Conservation (phyloP, 2,329 filamentous ascomycete genomes). For the Sarocladiaceae sp. region DNA sequence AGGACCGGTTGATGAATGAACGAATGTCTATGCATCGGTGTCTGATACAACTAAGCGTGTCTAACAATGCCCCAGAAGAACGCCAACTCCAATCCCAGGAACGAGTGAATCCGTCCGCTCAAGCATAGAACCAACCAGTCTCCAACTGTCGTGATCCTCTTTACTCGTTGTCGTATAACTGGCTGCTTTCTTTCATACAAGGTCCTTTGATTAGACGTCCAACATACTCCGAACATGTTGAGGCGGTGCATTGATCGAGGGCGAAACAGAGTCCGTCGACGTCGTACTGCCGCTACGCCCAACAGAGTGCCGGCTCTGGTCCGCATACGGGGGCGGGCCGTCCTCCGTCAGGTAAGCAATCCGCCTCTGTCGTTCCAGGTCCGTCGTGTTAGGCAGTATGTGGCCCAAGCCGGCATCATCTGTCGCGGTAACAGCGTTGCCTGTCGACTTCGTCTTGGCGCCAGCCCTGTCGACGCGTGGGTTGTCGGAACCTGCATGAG, state of each 20-base stretch:
- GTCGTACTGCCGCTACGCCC: conserved; percentile 38
- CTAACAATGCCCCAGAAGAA: conserved; percentile 2
- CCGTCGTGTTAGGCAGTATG: conserved; percentile 39
- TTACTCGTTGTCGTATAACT: neutral
- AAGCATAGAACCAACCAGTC: neutral
- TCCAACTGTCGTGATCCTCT: too few species aligned
- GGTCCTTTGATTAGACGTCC: conserved; percentile 35
- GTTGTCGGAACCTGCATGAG: conserved; percentile 17
- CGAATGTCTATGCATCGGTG: neutral
- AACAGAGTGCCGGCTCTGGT: conserved; percentile 17
- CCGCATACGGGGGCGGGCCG: conserved; percentile 26
- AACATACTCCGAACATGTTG: conserved; percentile 53
- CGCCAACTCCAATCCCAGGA: conserved; percentile 1
- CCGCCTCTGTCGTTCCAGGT: conserved; percentile 25
- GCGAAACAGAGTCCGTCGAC: conserved; percentile 31
- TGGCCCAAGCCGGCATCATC: conserved; percentile 18
- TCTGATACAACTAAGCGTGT: neutral
- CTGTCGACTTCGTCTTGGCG: conserved; percentile 16
- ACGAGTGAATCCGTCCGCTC: conserved; percentile 3
- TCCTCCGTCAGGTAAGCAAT: conserved; percentile 35
- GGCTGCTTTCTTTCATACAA: neutral
- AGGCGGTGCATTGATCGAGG: conserved; percentile 37
- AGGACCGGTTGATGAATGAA: too few species aligned
- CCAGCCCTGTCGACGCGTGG: conserved; percentile 25
- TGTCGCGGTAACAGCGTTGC: neutral